These are phyloP conservation scores for Nepenthes mirabilis DNA, from an alignment of 148 eudicot species.

Conservation along the genomic window DNA sequence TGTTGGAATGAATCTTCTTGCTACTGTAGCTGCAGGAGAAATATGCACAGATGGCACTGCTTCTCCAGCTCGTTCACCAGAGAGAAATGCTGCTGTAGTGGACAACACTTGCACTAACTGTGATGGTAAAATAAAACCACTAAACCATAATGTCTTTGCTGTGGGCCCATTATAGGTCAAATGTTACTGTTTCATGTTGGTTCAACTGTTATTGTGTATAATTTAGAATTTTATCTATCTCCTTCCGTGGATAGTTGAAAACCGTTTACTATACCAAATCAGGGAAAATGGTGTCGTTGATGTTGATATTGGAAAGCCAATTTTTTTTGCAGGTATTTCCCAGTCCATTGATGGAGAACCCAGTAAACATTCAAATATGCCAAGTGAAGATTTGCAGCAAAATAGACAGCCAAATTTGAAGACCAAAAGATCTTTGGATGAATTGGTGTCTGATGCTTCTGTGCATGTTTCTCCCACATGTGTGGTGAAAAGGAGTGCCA, in stretches of 20 bases:
- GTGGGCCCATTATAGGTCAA: background rate
- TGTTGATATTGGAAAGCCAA: conserved; percentile 14
- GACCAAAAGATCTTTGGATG: conserved; percentile 15
- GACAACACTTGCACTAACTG: conserved; percentile 12
- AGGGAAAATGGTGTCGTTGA: too few relatives aligned
- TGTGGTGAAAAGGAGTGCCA: conserved; percentile 7
- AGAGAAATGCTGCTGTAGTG: conserved; percentile 18
- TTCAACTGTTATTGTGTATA: background rate
- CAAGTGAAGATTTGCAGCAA: conserved; percentile 14
- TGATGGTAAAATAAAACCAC: conserved; percentile 4
- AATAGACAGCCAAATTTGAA: conserved; percentile 11
- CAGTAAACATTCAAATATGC: conserved; percentile 5
- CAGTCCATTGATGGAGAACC: conserved; percentile 12
- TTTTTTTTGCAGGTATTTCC: conserved; percentile 8
- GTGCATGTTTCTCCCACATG: background rate
- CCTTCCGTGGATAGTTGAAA: too few relatives aligned
- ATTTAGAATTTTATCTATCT: too few relatives aligned
- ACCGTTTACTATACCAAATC: too few relatives aligned
- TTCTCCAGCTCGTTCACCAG: conserved; percentile 43
- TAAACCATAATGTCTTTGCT: background rate
- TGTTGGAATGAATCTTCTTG: conserved; percentile 87
- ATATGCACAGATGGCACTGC: conserved; percentile 32
- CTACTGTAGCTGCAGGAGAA: conserved; percentile 94
- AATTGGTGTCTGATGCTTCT: conserved; percentile 9
- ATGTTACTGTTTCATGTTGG: background rate